These are phyloP conservation scores for Mycena alexandri DNA, from an alignment of 768 basidiomycete genomes.

Conservation along the genomic window DNA sequence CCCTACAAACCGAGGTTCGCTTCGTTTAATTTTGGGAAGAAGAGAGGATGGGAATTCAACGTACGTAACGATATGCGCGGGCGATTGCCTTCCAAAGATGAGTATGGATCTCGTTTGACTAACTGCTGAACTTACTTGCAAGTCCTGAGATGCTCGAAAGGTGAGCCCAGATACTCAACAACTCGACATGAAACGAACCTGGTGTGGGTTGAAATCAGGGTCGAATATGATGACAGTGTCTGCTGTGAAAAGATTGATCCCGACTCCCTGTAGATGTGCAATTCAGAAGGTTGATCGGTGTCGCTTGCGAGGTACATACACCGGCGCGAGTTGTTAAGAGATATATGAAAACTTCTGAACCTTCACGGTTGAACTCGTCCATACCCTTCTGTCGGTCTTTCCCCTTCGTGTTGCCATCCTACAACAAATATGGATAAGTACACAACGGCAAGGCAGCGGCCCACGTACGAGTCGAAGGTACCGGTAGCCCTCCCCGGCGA, in stretches of 20 bases:
- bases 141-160: conserved; percentile 63
- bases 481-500: conserved; percentile 83
- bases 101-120: conserved; percentile 6
- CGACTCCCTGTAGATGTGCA: conserved; percentile 69
- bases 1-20: conserved; percentile 63
- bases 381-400: conserved; percentile 91
- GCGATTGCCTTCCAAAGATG: conserved; percentile 81
- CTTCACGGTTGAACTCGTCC: conserved; percentile 92
- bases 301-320: conserved; percentile 46
- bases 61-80: conserved; percentile 88
- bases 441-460: conserved; percentile 3
- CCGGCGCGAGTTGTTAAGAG: conserved; percentile 94
- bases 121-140: conserved; percentile 72
- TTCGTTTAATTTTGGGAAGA: too few species aligned
- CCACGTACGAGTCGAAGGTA: conserved; percentile 79
- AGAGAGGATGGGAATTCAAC: too few species aligned
- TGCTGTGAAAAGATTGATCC: conserved; percentile 90
- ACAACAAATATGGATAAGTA: conserved; percentile 11
- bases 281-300: conserved; percentile 11
- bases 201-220: conserved; percentile 99
- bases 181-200: conserved; percentile 58
- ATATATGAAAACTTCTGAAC: conserved; percentile 92
- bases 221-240: conserved; percentile 96
- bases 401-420: conserved; percentile 94
- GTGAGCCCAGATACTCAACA: conserved; percentile 1